Base-by-base conservation (phyloP, 2,329 filamentous ascomycete species). In the Sporothrix curviconia region DNA sequence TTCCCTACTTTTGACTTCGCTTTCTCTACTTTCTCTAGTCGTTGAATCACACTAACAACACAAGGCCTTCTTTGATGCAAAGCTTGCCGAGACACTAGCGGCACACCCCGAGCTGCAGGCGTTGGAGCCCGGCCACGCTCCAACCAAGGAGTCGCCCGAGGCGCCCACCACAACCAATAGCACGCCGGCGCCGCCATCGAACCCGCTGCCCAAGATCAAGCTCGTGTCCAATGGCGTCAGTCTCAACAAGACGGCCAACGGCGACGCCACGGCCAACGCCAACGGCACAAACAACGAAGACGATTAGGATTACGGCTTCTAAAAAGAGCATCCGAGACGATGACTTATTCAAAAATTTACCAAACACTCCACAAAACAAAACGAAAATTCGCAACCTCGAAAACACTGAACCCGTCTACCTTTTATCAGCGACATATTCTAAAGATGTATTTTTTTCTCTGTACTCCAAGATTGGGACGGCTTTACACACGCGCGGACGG, bases 11-110 rank as follows among this genome's bases (percentile, higher is more conserved):
- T n/a, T 22, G 40, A 74, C 7, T 36, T 32, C 39, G 4, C 11
- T 39, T 37, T 32, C 14, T 19, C n/a, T 2, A 17, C 28, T 17
- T 12, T 17, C 7, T 25, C 15, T 17, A 3, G 12, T 14, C 15
- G n/a, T 14, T 24, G 8, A n/a, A 24, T 34, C 2, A 34, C 17
- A 17, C 55, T 59, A 47, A 63, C 60, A 7, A 7, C 15, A 7
- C 22, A n/a, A 85, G 83, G 76, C 80, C 69, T 83, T 78, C 67
- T 84, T 82, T 69, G 76, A 76, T 55, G 70, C 70, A 22, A 77
- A 76, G 63, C 76, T 80, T 44, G 75, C 80, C 60, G 78, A 63
- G 14, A 62, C 63, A 58, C 51, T 65, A 19, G 57, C 61, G 7
- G 60, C 58, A 4, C 64, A 65, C 52, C 62, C 63, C 14, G 63